Evolutionary conservation across 176 grass and related monocot species (phyloP).

Genomic region (Phragmites australis): DNA sequence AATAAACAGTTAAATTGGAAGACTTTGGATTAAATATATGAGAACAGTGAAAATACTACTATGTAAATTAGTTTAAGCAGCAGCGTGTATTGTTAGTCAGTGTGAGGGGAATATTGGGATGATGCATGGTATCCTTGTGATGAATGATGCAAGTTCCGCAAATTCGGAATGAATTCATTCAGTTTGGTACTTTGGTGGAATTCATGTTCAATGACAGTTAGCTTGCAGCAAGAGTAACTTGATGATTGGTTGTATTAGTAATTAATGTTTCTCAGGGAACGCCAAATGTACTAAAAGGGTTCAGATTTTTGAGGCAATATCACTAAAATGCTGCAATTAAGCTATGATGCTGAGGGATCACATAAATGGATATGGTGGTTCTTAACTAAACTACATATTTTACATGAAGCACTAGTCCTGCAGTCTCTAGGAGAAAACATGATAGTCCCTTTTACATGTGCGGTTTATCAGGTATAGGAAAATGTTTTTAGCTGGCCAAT

Average conservation of each 20-base stretch:
- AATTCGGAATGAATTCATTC: constrained; percentile 14
- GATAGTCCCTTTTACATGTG: background rate
- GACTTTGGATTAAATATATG: background rate
- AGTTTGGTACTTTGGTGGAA: constrained; percentile 12
- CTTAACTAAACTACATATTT: background rate
- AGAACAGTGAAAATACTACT: background rate
- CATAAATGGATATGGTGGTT: constrained; percentile 13
- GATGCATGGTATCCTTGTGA: background rate
- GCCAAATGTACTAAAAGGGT: background rate
- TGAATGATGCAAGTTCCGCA: background rate
- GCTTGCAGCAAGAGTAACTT: background rate
- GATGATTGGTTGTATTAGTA: background rate
- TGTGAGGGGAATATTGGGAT: background rate
- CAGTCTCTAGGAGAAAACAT: background rate
- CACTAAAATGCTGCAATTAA: background rate
- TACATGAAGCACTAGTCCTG: background rate
- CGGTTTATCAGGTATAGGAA: background rate
- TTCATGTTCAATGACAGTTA: background rate
- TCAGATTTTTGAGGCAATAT: background rate
- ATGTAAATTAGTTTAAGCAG: background rate
- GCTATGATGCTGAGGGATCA: background rate
- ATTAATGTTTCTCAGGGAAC: background rate
- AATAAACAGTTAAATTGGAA: background rate
- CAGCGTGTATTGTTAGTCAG: background rate
- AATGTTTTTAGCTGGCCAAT: background rate